These are phyloP conservation scores for Mortierella hygrophila DNA, from an alignment of 192 early-diverging fungal species.

Conservation along the genomic window DNA sequence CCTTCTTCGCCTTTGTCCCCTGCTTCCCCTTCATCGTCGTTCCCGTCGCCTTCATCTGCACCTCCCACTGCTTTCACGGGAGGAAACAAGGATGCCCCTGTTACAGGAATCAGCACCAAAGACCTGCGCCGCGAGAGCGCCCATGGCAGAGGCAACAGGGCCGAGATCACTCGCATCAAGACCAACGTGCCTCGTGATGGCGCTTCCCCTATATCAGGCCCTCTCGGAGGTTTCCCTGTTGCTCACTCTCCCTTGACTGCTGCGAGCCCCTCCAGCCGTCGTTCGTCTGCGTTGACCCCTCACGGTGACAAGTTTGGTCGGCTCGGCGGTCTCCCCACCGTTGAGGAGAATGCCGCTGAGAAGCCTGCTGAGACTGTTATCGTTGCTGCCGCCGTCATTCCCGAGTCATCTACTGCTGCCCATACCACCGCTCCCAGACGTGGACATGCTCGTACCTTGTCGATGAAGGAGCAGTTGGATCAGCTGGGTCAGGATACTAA, in stretches of 20 bases:
- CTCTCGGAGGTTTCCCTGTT: slow-evolving; percentile 9
- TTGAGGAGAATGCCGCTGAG: slow-evolving; percentile 31
- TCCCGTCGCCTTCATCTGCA: slow-evolving; percentile 13
- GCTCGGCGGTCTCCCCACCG: slow-evolving; percentile 35
- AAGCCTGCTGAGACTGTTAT: background rate
- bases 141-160: background rate
- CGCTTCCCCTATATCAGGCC: slow-evolving; percentile 5
- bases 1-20: slow-evolving; percentile 30
- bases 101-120: background rate
- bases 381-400: background rate
- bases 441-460: slow-evolving; percentile 29
- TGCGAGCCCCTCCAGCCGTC: slow-evolving; percentile 38
- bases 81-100: background rate
- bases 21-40: slow-evolving; percentile 7
- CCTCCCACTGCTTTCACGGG: background rate
- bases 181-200: slow-evolving; percentile 15
- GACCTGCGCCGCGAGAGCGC: slow-evolving; percentile 3
- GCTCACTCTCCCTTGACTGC: slow-evolving; percentile 17
- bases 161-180: slow-evolving; percentile 16
- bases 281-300: slow-evolving; percentile 33
- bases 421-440: slow-evolving; percentile 8
- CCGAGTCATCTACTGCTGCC: background rate
- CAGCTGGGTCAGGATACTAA: slow-evolving; percentile 24
- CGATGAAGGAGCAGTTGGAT: slow-evolving; percentile 45
- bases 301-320: slow-evolving; percentile 38